These are phyloP conservation scores for Schoenoplectus tabernaemontani DNA, from an alignment of 202 grass and related monocot species.

Conservation along the genomic window DNA sequence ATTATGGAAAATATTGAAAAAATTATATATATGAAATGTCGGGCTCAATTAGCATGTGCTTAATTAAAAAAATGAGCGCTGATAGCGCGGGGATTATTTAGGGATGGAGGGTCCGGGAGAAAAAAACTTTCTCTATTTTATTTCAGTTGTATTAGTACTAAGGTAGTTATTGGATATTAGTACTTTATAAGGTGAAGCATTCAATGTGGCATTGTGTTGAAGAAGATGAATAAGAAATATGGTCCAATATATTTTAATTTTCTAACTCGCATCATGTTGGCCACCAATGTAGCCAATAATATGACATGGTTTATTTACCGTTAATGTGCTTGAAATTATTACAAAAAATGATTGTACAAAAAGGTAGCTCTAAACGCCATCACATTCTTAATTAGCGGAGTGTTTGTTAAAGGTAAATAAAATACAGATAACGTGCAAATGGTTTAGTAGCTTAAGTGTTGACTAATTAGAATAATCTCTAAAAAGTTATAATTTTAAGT, in stretches of 20 bases:
- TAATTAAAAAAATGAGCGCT: no score
- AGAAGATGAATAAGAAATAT: neutral
- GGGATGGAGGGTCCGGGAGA: no score
- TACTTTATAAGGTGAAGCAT: conserved; percentile 16
- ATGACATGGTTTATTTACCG: neutral
- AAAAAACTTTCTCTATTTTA: neutral
- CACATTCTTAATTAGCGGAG: neutral
- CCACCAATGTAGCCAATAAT: neutral
- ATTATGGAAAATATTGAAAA: no score
- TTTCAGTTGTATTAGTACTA: neutral
- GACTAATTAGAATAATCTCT: no score
- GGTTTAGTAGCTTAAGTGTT: neutral
- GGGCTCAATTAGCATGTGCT: no score
- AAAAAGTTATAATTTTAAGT: no score
- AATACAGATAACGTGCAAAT: neutral
- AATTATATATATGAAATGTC: no score
- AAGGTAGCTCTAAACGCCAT: neutral
- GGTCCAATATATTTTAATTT: neutral
- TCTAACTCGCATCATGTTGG: neutral
- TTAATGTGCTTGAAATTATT: neutral
- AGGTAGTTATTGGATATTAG: conserved; percentile 5
- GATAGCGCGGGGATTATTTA: no score
- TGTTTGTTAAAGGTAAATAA: neutral
- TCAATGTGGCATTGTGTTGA: conserved; percentile 3
- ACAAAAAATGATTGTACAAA: neutral